phyloP scores from a whole-genome alignment of 495 filamentous ascomycete genomes.

The Aspergillus sparsus region DNA sequence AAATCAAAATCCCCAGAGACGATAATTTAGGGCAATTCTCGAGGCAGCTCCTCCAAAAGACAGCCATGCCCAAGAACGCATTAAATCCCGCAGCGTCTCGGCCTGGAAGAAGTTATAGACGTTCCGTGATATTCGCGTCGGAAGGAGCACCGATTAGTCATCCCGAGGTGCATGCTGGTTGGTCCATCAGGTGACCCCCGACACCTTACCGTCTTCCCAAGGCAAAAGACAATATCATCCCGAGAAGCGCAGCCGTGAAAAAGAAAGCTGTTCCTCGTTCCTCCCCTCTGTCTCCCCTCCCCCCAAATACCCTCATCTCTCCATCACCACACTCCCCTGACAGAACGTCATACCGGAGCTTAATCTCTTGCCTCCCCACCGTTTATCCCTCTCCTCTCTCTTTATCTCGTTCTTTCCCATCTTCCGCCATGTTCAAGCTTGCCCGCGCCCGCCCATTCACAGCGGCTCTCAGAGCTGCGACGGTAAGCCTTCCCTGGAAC shows the following conservation, averaged over 20 bases:
- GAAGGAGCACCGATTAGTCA: constrained; percentile 22
- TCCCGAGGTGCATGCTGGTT: constrained; percentile 23
- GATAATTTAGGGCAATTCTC: too few species aligned
- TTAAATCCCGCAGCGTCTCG: background rate
- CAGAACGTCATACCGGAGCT: constrained; percentile 17
- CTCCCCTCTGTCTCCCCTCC: background rate
- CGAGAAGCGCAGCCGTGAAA: constrained; percentile 37
- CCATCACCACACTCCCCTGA: constrained; percentile 10
- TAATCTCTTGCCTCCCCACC: constrained; percentile 9
- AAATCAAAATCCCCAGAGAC: too few species aligned
- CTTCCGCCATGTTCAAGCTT: constrained; percentile 70
- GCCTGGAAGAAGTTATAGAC: constrained; percentile 7
- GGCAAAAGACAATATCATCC: constrained; percentile 31
- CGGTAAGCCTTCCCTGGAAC: constrained; percentile 46
- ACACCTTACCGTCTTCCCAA: constrained; percentile 21
- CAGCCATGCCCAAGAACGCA: background rate
- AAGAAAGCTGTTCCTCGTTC: constrained; percentile 43
- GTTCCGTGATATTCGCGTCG: constrained; percentile 30
- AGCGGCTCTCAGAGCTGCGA: constrained; percentile 64
- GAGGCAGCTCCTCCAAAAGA: background rate
- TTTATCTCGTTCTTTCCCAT: constrained; percentile 30
- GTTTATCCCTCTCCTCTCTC: constrained; percentile 28
- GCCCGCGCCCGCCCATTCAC: constrained; percentile 67
- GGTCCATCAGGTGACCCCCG: constrained; percentile 26
- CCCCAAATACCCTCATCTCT: constrained; percentile 25